These are phyloP conservation scores for Pythium plurisporium DNA, from an alignment of 352 stramenopile species.

Conservation along the genomic window DNA sequence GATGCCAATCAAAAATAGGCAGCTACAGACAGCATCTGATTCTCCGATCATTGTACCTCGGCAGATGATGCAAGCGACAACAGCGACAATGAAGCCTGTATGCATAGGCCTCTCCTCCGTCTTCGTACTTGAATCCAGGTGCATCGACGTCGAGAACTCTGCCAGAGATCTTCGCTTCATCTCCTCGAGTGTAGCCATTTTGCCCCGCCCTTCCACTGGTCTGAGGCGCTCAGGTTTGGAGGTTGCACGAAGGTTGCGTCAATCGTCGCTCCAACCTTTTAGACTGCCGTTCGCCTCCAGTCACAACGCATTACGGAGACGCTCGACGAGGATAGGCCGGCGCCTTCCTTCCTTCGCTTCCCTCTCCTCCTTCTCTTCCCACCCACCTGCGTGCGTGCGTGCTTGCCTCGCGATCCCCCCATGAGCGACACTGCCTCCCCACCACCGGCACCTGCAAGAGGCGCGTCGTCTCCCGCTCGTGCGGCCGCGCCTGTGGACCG, in stretches of 20 bases:
- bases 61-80: too few relatives aligned
- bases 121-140: not conserved
- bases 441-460: not conserved
- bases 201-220: too few relatives aligned
- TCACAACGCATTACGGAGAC: not conserved
- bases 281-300: slow-evolving; percentile 4
- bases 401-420: not conserved
- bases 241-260: slow-evolving; percentile 18
- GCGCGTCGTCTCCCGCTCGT: too few relatives aligned
- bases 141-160: too few relatives aligned
- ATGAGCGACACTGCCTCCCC: slow-evolving; percentile 2
- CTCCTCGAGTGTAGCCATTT: slow-evolving; percentile 24
- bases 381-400: not conserved
- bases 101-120: not conserved
- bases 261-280: slow-evolving; percentile 19
- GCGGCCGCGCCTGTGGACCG: slow-evolving; percentile 22
- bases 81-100: too few relatives aligned
- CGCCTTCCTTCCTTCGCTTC: too few relatives aligned
- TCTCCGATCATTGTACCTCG: too few relatives aligned
- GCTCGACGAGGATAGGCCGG: too few relatives aligned
- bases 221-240: not conserved
- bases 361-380: too few relatives aligned
- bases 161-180: too few relatives aligned
- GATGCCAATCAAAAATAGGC: slow-evolving; percentile 1
- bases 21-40: not conserved